Evolutionary conservation across 1,284 basidiomycete species (phyloP).

Genomic region (Cerioporus squamosus): DNA sequence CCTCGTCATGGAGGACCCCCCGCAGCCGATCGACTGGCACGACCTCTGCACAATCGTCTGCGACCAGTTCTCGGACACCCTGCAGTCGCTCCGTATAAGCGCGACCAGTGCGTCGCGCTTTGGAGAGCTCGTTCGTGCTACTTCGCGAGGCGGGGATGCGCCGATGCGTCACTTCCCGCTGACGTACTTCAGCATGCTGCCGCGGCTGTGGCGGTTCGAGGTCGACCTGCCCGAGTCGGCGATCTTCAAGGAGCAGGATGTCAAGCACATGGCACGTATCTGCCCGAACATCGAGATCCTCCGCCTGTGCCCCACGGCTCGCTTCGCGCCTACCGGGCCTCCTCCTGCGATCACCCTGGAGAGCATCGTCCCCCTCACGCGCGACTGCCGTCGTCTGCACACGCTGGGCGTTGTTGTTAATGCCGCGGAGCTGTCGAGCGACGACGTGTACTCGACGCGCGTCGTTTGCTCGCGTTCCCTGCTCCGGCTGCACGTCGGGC

Average conservation of each 20-base stretch:
- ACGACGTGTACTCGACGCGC: constrained; percentile 48
- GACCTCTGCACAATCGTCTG: constrained; percentile 65
- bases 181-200: constrained; percentile 57
- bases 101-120: constrained; percentile 68
- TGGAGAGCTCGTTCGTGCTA: constrained; percentile 67
- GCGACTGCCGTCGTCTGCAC: constrained; percentile 61
- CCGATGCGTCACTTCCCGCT: constrained; percentile 57
- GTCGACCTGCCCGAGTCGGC: constrained; percentile 77
- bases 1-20: constrained; percentile 76
- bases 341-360: constrained; percentile 51
- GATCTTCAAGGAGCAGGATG: constrained; percentile 62
- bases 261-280: constrained; percentile 57
- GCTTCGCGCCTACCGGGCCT: constrained; percentile 56
- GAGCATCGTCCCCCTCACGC: constrained; percentile 60
- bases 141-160: constrained; percentile 56
- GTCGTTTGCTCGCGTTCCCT: constrained; percentile 64
- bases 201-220: constrained; percentile 60
- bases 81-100: constrained; percentile 62
- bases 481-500: constrained; percentile 68
- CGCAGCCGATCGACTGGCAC: constrained; percentile 72
- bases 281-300: constrained; percentile 70
- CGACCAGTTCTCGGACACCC: constrained; percentile 59
- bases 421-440: constrained; percentile 47
- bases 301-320: constrained; percentile 66
- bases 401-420: constrained; percentile 68